Percentiles rank a stretch among this genome's conserved stretches.
These are phyloP conservation scores for Puccinia horiana DNA, from an alignment of 1,284 basidiomycete genomes.

Conservation along the genomic window DNA sequence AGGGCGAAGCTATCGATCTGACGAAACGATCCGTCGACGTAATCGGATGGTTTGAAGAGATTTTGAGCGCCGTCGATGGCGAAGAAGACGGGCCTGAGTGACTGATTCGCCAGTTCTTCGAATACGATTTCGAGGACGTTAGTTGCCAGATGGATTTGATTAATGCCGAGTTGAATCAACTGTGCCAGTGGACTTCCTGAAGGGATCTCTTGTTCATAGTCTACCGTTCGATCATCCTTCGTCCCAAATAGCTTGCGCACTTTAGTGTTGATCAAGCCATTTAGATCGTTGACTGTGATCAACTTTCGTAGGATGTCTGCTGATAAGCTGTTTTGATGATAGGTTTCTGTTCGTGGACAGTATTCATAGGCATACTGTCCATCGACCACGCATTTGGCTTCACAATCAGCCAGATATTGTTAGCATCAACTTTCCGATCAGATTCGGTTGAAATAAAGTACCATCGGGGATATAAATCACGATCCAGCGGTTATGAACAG, in stretches of 20 bases:
- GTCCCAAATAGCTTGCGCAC: constrained; percentile 20
- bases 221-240: constrained; percentile 31
- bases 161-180: constrained; percentile 10
- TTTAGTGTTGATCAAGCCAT: neutral
- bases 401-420: neutral
- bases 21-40: constrained; percentile 40
- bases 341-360: constrained; percentile 20
- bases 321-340: constrained; percentile 42
- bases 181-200: neutral
- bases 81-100: constrained; percentile 38
- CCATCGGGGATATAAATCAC: constrained; percentile 48
- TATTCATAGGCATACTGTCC: constrained; percentile 43
- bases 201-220: neutral
- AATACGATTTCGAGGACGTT: constrained; percentile 28
- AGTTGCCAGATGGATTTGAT: constrained; percentile 10
- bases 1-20: constrained; percentile 42
- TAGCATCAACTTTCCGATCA: neutral
- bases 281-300: neutral
- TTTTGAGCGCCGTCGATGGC: constrained; percentile 49
- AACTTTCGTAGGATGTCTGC: neutral
- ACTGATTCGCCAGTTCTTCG: constrained; percentile 28
- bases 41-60: constrained; percentile 40
- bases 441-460: neutral
- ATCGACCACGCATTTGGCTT: constrained; percentile 33
- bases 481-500: constrained; percentile 38